These are phyloP conservation scores for Neurospora sp. DNA, from an alignment of 495 filamentous ascomycete genomes.

Conservation along the genomic window DNA sequence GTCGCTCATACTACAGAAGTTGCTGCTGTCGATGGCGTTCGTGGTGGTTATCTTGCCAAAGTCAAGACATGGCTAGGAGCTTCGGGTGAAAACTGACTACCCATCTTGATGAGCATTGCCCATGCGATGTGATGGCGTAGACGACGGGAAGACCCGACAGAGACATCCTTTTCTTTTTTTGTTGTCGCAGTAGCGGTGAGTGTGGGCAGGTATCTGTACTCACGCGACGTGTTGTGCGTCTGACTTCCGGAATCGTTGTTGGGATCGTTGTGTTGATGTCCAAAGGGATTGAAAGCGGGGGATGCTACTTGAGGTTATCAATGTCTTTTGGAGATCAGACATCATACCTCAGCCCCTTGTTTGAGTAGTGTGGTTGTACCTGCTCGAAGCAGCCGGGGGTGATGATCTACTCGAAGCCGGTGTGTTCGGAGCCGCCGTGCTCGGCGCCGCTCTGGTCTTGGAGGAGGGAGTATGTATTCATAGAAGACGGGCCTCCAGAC, in stretches of 20 bases:
- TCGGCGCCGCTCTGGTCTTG: constrained; percentile 22
- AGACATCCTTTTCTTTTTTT: not conserved
- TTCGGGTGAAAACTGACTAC: not conserved
- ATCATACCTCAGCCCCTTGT: not conserved
- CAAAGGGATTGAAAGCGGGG: not conserved
- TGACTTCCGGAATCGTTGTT: not conserved
- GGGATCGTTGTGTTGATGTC: not conserved
- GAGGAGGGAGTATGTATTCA: constrained; percentile 28
- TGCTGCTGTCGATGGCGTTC: not conserved
- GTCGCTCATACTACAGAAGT: not conserved
- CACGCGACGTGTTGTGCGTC: not conserved
- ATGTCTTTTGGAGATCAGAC: not conserved
- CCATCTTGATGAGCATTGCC: not conserved
- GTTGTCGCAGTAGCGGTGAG: not conserved
- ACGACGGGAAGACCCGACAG: not conserved
- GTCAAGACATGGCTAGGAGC: not conserved
- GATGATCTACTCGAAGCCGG: constrained; percentile 10
- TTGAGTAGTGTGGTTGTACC: not conserved
- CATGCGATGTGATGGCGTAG: not conserved
- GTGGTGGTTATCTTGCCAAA: not conserved
- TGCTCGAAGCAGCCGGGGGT: constrained; percentile 17
- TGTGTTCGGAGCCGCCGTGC: constrained; percentile 13
- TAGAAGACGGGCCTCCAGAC: constrained; percentile 46
- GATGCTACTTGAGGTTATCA: not conserved
- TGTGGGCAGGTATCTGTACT: not conserved